Evolutionary conservation across 257 asterid species (phyloP).

Genomic region (Lycium barbarum): DNA sequence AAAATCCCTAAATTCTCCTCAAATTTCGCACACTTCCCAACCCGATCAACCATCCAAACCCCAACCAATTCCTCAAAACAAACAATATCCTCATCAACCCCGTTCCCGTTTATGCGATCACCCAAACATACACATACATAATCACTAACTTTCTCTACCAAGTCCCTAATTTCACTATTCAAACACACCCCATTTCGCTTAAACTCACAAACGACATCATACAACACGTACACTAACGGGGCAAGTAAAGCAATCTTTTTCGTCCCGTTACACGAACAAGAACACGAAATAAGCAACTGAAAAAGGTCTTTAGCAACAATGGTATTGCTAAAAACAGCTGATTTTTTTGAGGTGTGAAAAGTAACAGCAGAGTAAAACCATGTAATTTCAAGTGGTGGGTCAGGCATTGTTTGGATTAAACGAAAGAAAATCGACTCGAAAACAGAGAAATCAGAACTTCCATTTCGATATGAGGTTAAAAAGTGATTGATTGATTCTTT

Average conservation of each 20-base stretch:
- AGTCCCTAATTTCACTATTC: slow-evolving; percentile 51
- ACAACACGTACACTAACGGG: slow-evolving; percentile 67
- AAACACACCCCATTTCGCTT: slow-evolving; percentile 39
- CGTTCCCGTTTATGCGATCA: slow-evolving; percentile 46
- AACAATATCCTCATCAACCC: slow-evolving; percentile 44
- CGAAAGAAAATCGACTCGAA: slow-evolving; percentile 87
- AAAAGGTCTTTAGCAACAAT: slow-evolving; percentile 68
- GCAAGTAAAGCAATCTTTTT: slow-evolving; percentile 77
- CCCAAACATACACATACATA: slow-evolving; percentile 53
- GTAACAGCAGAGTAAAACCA: slow-evolving; percentile 91
- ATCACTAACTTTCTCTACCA: slow-evolving; percentile 57
- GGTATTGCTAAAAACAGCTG: slow-evolving; percentile 37
- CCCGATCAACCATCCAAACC: slow-evolving; percentile 77
- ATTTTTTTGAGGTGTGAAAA: slow-evolving; percentile 59
- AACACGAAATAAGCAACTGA: slow-evolving; percentile 62
- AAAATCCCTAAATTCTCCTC: slow-evolving; percentile 57
- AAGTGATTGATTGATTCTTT: slow-evolving; percentile 76
- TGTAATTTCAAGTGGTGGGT: slow-evolving; percentile 82
- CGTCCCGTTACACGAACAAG: slow-evolving; percentile 53
- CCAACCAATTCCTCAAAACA: slow-evolving; percentile 72
- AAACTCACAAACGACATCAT: slow-evolving; percentile 49
- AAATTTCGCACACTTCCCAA: slow-evolving; percentile 48
- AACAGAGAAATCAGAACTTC: slow-evolving; percentile 65
- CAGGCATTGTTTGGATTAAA: slow-evolving; percentile 73
- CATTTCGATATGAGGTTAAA: slow-evolving; percentile 54